Base-by-base conservation (phyloP, 495 filamentous ascomycete species). In the Penicillium parvum region DNA sequence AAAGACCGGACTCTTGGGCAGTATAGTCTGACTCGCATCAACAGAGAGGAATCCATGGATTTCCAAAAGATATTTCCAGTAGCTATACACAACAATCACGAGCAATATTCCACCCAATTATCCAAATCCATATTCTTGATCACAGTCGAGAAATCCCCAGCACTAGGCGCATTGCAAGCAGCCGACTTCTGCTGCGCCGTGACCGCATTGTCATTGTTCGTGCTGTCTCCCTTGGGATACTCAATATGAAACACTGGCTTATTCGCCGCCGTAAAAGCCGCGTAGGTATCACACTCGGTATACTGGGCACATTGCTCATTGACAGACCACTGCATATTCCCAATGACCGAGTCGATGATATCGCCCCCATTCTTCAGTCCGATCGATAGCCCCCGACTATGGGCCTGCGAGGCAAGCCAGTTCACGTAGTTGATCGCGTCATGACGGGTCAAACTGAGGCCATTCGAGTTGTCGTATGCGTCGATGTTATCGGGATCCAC, bases 161-260 rank as follows among this genome's bases (percentile, higher is more conserved):
- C 61, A 7, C 53, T 59, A 4, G 38, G 45, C 7, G 62, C 70
- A 16, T 66, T 50, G 29, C 75, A 77, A 7, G 53, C 64, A 3
- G 50, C 40, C 0, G 52, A 32, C 42, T 61, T 65, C 30, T 63
- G 46, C 5, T 42, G 49, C 0, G 56, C 29, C 1, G 63, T 58
- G 8, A 67, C 59, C 1, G 28, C 12, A 1, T 67, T 52, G 16
- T 69, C 60, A 18, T 75, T 66, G 44, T 74, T 60, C 9, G 59
- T 63, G 8, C 52, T 49, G 8, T 60, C 59, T 3, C 66, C 70
- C 28, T 74, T 68, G 16, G 77, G 72, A 49, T 88, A 87, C 63
- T 87, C 84, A 37, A 87, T 83, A 51, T 86, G 78, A 52, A 87
- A 86, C 16, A 88, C 81, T 1, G 84, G 83, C 63, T 87, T 86